Evolutionary conservation across 2,329 filamentous ascomycete species (phyloP).

Genomic region (Ascochyta clinopodiicola): DNA sequence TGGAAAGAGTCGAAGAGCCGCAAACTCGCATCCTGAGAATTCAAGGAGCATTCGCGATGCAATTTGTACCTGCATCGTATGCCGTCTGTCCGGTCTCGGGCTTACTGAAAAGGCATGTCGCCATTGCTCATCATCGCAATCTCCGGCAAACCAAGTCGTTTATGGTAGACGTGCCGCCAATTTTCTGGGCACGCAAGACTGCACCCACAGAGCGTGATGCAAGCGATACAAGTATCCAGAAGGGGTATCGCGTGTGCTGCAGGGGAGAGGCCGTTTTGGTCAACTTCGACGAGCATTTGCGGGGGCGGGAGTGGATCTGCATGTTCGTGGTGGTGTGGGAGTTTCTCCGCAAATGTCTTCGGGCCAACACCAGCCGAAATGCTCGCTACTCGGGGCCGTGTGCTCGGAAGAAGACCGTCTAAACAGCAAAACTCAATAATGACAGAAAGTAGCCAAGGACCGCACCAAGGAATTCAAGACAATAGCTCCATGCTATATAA

Average conservation of each 20-base stretch:
- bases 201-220: constrained; percentile 19
- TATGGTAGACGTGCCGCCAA: constrained; percentile 19
- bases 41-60: constrained; percentile 3
- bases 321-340: constrained; percentile 7
- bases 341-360: constrained; percentile 20
- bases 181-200: constrained; percentile 20
- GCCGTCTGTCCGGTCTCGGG: constrained; percentile 8
- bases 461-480: background rate
- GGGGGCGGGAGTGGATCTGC: constrained; percentile 21
- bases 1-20: constrained; percentile 15
- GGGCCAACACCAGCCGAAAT: constrained; percentile 19
- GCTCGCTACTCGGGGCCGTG: background rate
- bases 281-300: constrained; percentile 10
- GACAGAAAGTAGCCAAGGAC: background rate
- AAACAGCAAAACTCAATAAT: background rate
- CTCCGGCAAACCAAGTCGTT: constrained; percentile 22
- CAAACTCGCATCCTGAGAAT: constrained; percentile 4
- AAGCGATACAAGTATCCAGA: constrained; percentile 7
- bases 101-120: constrained; percentile 15
- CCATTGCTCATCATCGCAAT: constrained; percentile 17
- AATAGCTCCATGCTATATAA: background rate
- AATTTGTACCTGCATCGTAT: constrained; percentile 11
- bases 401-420: background rate
- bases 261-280: constrained; percentile 11
- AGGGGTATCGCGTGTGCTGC: constrained; percentile 16